Conservation (phyloP, 495 filamentous ascomycete genomes). For the Lasiosphaeria ovina region DNA sequence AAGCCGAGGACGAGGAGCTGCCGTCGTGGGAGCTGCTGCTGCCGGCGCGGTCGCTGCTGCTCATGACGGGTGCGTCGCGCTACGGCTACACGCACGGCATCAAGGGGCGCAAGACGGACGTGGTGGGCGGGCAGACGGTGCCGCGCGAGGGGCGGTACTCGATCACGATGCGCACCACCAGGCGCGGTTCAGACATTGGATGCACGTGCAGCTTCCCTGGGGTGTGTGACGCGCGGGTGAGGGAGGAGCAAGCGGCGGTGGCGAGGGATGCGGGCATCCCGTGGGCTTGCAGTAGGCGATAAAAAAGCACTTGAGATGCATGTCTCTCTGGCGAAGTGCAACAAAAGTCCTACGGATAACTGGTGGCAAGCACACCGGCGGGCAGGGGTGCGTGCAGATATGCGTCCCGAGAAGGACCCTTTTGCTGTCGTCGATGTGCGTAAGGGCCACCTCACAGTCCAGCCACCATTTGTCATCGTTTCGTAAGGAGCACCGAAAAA, state of each 20-base stretch:
- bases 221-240: constrained; percentile 31
- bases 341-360: too few species aligned
- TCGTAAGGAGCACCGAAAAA: too few species aligned
- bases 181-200: constrained; percentile 21
- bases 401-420: too few species aligned
- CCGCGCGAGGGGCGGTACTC: constrained; percentile 28
- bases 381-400: too few species aligned
- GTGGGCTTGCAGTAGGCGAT: too few species aligned
- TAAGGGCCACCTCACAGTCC: too few species aligned
- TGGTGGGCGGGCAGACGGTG: constrained; percentile 23
- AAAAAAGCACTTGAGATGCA: too few species aligned
- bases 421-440: too few species aligned
- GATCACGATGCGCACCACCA: constrained; percentile 29
- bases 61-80: constrained; percentile 30
- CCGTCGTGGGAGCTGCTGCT: constrained; percentile 28
- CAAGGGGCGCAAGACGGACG: constrained; percentile 29
- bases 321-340: too few species aligned
- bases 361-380: too few species aligned
- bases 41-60: constrained; percentile 27
- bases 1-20: constrained; percentile 9
- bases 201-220: constrained; percentile 30
- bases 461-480: too few species aligned
- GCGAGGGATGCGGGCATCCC: background rate
- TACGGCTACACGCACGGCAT: constrained; percentile 35
- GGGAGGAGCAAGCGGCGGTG: constrained; percentile 21